Conservation (phyloP, 306 rosid species). For the Dicorynia guianensis region DNA sequence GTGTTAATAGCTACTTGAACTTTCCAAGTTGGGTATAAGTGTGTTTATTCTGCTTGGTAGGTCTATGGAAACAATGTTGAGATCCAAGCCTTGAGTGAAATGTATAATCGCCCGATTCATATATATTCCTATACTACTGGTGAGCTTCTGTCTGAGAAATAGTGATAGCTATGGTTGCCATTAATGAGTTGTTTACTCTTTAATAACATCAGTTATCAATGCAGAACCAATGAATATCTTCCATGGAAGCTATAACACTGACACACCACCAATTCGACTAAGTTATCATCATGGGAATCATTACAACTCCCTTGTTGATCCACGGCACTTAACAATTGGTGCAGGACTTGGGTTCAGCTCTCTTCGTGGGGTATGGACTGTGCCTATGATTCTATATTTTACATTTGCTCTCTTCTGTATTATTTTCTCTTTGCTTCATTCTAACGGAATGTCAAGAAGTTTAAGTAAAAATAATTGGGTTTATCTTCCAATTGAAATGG, state of each 20-base stretch:
- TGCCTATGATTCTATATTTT: constrained; percentile 28
- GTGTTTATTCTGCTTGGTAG: constrained; percentile 55
- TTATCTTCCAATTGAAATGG: constrained; percentile 7
- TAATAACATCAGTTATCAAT: constrained; percentile 37
- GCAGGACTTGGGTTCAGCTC: constrained; percentile 93
- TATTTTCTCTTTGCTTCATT: neutral
- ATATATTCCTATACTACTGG: constrained; percentile 86
- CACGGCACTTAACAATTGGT: constrained; percentile 78
- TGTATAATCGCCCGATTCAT: constrained; percentile 97
- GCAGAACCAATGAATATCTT: constrained; percentile 96
- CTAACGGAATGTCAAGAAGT: neutral
- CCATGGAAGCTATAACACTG: constrained; percentile 85
- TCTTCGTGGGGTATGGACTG: constrained; percentile 76
- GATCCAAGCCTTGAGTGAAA: constrained; percentile 93
- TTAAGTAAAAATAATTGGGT: neutral
- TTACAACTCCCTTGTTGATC: constrained; percentile 97
- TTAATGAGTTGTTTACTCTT: constrained; percentile 21
- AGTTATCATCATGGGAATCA: constrained; percentile 96
- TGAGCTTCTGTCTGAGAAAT: constrained; percentile 29
- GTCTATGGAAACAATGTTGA: constrained; percentile 95
- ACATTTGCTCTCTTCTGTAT: neutral
- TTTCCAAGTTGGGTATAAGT: constrained; percentile 19
- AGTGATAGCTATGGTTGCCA: constrained; percentile 5
- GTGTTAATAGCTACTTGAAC: constrained; percentile 16
- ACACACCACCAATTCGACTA: constrained; percentile 87